Percentiles rank a stretch among this genome's conserved stretches.
Evolutionary conservation across 2,329 filamentous ascomycete species (phyloP).

Genomic region (Colletotrichum tropicicola): DNA sequence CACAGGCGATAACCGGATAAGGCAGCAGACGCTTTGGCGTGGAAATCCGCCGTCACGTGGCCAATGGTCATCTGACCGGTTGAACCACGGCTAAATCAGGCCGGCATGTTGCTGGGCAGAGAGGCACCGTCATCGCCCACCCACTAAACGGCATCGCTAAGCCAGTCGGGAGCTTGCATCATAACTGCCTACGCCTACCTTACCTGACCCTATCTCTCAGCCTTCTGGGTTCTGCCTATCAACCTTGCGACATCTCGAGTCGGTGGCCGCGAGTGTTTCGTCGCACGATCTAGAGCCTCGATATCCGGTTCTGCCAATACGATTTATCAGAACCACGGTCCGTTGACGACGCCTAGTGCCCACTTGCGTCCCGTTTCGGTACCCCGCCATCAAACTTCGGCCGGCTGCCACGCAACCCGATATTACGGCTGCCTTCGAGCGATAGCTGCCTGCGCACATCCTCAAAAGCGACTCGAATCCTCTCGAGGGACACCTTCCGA

Average conservation of each 20-base stretch:
- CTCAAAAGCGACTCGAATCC: constrained; percentile 4
- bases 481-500: background rate
- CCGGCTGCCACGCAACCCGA: constrained; percentile 28
- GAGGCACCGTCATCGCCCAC: constrained; percentile 26
- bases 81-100: constrained; percentile 18
- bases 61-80: constrained; percentile 20
- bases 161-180: constrained; percentile 30
- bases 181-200: constrained; percentile 16
- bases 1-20: background rate
- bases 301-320: background rate
- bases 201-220: constrained; percentile 18
- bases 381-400: constrained; percentile 32
- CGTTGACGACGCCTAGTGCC: constrained; percentile 19
- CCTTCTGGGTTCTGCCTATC: constrained; percentile 13
- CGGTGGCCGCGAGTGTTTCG: constrained; percentile 18
- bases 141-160: constrained; percentile 28
- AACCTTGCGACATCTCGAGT: constrained; percentile 13
- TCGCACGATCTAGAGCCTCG: constrained; percentile 5
- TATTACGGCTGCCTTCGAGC: constrained; percentile 23
- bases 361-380: constrained; percentile 25
- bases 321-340: background rate
- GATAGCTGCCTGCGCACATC: constrained; percentile 20
- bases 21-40: background rate
- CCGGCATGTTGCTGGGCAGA: constrained; percentile 21
- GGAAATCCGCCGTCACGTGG: constrained; percentile 12